These are phyloP conservation scores for Pseudogymnoascus sp. DNA, from an alignment of 2,329 filamentous ascomycete species.

Conservation along the genomic window DNA sequence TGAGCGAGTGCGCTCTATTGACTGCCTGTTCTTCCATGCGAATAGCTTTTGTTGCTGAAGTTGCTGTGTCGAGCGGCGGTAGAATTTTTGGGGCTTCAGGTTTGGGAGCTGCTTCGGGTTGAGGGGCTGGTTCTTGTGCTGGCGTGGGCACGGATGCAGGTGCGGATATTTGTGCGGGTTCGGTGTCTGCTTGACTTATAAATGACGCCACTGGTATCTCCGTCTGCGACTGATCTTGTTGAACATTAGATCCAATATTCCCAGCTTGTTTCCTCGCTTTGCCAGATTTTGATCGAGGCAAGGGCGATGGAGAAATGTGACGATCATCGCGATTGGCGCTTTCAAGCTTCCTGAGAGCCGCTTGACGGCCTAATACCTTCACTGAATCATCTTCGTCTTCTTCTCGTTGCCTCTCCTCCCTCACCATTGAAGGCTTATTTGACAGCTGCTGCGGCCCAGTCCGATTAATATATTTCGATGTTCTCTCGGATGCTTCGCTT, in stretches of 20 bases:
- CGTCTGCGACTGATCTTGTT: neutral
- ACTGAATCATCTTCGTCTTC: constrained; percentile 29
- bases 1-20: constrained; percentile 38
- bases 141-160: neutral
- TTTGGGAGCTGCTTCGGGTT: neutral
- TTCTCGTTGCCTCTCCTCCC: constrained; percentile 39
- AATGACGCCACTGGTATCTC: neutral
- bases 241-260: neutral
- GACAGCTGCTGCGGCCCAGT: constrained; percentile 20
- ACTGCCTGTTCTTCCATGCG: constrained; percentile 16
- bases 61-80: neutral
- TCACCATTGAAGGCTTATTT: constrained; percentile 39
- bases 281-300: constrained; percentile 21
- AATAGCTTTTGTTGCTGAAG: neutral
- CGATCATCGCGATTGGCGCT: constrained; percentile 13
- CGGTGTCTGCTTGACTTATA: neutral
- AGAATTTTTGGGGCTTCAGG: neutral
- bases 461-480: constrained; percentile 17
- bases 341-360: constrained; percentile 12
- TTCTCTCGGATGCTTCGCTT: constrained; percentile 20
- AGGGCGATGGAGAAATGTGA: constrained; percentile 22
- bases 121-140: neutral
- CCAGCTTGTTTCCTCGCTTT: constrained; percentile 17
- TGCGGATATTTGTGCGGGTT: neutral
- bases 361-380: constrained; percentile 11